Conservation (phyloP, 1,284 basidiomycete species). For the Lentinus polychrous region DNA sequence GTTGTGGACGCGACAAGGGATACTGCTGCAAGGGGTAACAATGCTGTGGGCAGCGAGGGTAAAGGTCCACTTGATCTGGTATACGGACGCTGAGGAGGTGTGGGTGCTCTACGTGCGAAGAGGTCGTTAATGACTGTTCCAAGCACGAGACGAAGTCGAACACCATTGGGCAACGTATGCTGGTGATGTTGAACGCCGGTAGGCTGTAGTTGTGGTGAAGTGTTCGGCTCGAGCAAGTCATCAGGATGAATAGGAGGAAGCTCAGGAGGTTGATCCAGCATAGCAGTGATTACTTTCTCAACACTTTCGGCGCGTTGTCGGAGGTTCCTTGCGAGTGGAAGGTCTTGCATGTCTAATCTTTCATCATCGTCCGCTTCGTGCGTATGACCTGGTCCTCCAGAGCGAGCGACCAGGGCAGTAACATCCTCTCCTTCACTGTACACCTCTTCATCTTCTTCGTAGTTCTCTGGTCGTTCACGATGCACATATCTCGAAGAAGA, state of each 20-base stretch:
- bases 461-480: slow-evolving; percentile 63
- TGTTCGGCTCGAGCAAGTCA: slow-evolving; percentile 35
- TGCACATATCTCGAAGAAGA: slow-evolving; percentile 48
- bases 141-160: slow-evolving; percentile 64
- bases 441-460: slow-evolving; percentile 62
- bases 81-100: slow-evolving; percentile 18
- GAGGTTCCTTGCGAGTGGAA: slow-evolving; percentile 52
- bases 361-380: slow-evolving; percentile 56
- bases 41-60: slow-evolving; percentile 31
- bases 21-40: slow-evolving; percentile 31
- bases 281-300: slow-evolving; percentile 71
- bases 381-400: slow-evolving; percentile 42
- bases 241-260: slow-evolving; percentile 25
- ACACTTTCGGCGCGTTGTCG: slow-evolving; percentile 68
- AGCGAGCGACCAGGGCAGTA: slow-evolving; percentile 42
- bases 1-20: slow-evolving; percentile 20
- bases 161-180: slow-evolving; percentile 72
- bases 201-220: slow-evolving; percentile 35
- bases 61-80: slow-evolving; percentile 15
- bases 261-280: slow-evolving; percentile 68
- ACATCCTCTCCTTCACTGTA: slow-evolving; percentile 60
- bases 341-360: slow-evolving; percentile 47
- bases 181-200: slow-evolving; percentile 29
- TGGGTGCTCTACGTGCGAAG: slow-evolving; percentile 62
- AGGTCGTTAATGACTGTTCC: slow-evolving; percentile 72